Evolutionary conservation across 2,329 filamentous ascomycete genomes (phyloP).

Genomic region (Sclerotinia trifoliorum): DNA sequence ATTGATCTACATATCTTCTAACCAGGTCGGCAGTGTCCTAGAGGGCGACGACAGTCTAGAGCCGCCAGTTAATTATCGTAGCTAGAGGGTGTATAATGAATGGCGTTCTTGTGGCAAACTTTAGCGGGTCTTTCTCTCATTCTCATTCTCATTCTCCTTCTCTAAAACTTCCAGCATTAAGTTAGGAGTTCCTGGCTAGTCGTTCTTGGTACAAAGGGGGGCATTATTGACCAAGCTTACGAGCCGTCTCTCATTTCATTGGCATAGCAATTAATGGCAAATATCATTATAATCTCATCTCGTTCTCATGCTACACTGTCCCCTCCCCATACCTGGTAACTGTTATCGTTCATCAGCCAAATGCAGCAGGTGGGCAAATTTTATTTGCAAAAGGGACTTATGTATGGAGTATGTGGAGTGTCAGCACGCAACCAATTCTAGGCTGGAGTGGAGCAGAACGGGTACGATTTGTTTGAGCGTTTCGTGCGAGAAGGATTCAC

Average conservation of each 20-base stretch:
- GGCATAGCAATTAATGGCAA: constrained; percentile 19
- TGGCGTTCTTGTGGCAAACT: constrained; percentile 16
- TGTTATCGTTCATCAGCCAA: neutral
- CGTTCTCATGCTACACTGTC: neutral
- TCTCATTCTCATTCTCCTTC: neutral
- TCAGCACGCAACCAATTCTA: neutral
- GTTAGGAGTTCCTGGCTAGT: constrained; percentile 21
- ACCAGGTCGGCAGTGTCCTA: constrained; percentile 33
- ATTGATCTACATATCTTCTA: constrained; percentile 1
- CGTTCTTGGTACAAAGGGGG: constrained; percentile 9
- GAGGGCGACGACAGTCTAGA: constrained; percentile 40
- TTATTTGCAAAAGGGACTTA: neutral
- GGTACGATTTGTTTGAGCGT: neutral
- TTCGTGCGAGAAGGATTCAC: constrained; percentile 18
- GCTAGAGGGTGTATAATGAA: constrained; percentile 18
- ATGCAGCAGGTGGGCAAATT: neutral
- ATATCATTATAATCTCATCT: constrained; percentile 6
- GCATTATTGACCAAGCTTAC: constrained; percentile 21
- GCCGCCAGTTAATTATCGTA: constrained; percentile 34
- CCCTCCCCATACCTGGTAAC: neutral
- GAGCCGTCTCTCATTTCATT: constrained; percentile 14
- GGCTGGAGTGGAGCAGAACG: neutral
- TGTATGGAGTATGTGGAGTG: neutral
- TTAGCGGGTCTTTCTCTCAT: constrained; percentile 3
- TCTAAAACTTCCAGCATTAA: constrained; percentile 12